A percentile compares a stretch with the other conserved stretches of the same genome.
Evolutionary conservation across 257 asterid species (phyloP).

Genomic region (Lycium barbarum): DNA sequence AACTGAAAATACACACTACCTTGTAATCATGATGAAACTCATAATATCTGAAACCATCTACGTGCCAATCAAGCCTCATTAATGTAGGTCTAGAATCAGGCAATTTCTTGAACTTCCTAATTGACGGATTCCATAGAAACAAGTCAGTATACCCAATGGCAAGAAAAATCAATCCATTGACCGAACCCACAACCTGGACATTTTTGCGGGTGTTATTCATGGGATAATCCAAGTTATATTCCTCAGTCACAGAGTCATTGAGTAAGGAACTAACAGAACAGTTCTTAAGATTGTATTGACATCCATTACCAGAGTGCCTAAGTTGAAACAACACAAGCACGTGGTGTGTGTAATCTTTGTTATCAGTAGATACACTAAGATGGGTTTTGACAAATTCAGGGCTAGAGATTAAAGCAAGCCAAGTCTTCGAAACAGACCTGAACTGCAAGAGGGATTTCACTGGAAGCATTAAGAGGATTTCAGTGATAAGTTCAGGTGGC

Average conservation of each 20-base stretch:
- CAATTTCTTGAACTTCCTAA: not conserved
- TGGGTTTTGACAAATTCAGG: not conserved
- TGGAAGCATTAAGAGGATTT: not conserved
- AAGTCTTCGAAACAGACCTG: not conserved
- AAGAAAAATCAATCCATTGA: not conserved
- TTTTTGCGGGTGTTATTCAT: not conserved
- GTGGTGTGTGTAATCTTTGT: not conserved
- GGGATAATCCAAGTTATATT: not conserved
- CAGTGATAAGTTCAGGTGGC: too few species aligned
- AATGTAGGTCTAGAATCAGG: not conserved
- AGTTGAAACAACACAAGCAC: not conserved
- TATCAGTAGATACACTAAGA: not conserved
- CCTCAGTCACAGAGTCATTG: not conserved
- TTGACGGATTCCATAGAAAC: not conserved
- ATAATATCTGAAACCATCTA: not conserved
- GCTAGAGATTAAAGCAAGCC: not conserved
- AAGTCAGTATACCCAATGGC: not conserved
- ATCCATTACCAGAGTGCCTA: not conserved
- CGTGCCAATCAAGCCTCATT: fast-evolving
- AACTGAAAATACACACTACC: not conserved
- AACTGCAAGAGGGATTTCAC: not conserved
- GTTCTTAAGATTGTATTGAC: not conserved
- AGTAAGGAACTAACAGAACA: not conserved
- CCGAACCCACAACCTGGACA: not conserved
- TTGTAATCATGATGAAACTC: not conserved